Evolutionary conservation across 2,329 filamentous ascomycete species (phyloP).

Genomic region (Fusarium nisikadoi): DNA sequence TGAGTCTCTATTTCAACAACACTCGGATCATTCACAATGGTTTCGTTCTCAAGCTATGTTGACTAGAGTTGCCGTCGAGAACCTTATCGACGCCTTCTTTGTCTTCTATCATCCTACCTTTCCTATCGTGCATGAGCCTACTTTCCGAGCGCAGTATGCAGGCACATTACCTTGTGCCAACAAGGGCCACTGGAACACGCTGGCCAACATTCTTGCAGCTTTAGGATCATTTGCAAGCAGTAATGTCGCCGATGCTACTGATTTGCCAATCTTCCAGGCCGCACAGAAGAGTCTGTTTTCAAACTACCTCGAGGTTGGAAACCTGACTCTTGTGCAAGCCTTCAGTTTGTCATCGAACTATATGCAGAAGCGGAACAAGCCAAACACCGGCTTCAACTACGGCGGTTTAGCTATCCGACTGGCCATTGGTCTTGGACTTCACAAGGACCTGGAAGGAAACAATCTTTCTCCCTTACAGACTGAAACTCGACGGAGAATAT

Average conservation of each 20-base stretch:
- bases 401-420: conserved; percentile 17
- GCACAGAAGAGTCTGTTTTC: conserved; percentile 24
- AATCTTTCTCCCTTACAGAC: conserved; percentile 10
- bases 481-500: conserved; percentile 24
- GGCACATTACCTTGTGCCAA: conserved; percentile 20
- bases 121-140: conserved; percentile 30
- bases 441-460: conserved; percentile 15
- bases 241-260: conserved; percentile 1
- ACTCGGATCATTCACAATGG: conserved; percentile 28
- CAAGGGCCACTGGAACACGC: conserved; percentile 18
- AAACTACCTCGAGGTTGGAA: conserved; percentile 27
- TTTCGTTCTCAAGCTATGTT: conserved; percentile 32
- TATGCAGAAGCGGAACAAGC: conserved; percentile 30
- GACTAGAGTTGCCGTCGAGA: conserved; percentile 22
- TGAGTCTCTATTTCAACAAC: conserved; percentile 26
- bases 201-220: conserved; percentile 14
- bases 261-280: conserved; percentile 19
- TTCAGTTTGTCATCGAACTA: conserved; percentile 16
- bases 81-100: conserved; percentile 27
- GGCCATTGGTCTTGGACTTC: conserved; percentile 16
- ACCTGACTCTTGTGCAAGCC: conserved; percentile 23
- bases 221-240: conserved; percentile 25
- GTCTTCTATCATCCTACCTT: conserved; percentile 21
- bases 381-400: conserved; percentile 25
- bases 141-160: conserved; percentile 24